Percentiles rank a stretch among this genome's conserved stretches.
These are phyloP conservation scores for Fusarium bactridioides DNA, from an alignment of 2,329 filamentous ascomycete genomes.

Conservation along the genomic window DNA sequence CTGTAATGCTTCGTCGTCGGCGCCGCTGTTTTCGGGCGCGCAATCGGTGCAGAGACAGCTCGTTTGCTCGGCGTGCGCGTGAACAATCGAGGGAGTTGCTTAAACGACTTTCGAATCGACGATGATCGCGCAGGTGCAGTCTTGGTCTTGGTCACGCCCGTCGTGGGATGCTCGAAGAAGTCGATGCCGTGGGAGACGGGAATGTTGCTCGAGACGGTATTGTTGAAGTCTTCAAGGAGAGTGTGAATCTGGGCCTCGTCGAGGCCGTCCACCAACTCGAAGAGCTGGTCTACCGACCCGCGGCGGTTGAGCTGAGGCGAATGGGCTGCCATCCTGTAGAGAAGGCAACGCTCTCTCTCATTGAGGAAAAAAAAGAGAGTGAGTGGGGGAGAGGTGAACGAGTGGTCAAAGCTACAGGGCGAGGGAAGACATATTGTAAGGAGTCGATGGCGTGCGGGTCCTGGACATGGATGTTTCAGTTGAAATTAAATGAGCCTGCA, in stretches of 20 bases:
- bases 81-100: slow-evolving; percentile 28
- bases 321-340: slow-evolving; percentile 15
- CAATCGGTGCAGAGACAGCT: slow-evolving; percentile 11
- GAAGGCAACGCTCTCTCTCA: slow-evolving; percentile 5
- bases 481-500: slow-evolving; percentile 15
- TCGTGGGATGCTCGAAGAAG: slow-evolving; percentile 22
- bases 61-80: slow-evolving; percentile 33
- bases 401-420: slow-evolving; percentile 22
- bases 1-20: slow-evolving; percentile 27
- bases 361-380: background rate
- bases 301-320: slow-evolving; percentile 10
- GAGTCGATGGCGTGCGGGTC: slow-evolving; percentile 1
- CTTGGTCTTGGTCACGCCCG: slow-evolving; percentile 1
- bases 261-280: slow-evolving; percentile 32
- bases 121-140: slow-evolving; percentile 16
- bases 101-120: slow-evolving; percentile 30
- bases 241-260: slow-evolving; percentile 34
- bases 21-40: slow-evolving; percentile 29
- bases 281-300: slow-evolving; percentile 36
- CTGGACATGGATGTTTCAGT: slow-evolving; percentile 19
- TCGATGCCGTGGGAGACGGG: slow-evolving; percentile 34
- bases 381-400: slow-evolving; percentile 17
- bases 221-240: slow-evolving; percentile 33
- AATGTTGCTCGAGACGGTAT: slow-evolving; percentile 34
- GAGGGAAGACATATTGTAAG: slow-evolving; percentile 1